phyloP scores from a whole-genome alignment of 176 grass and related monocot species.

The Sorghum bicolor region Sorghum_bicolor_NCBIv3 NC_012878.2:3906501-3907000 shows the following conservation, averaged over 20 bases:
- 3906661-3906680: neutral
- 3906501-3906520: slow-evolving; percentile 21
- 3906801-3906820: neutral
- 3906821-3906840: neutral
- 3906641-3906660: neutral
- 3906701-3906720: neutral
- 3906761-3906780: neutral
- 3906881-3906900: neutral
- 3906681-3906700: neutral
- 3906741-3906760: neutral
- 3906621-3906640: neutral
- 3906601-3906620: neutral
- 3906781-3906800: neutral
- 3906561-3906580: slow-evolving; percentile 2
- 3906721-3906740: neutral
- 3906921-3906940: neutral
- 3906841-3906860: neutral
- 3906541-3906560: neutral
- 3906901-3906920: neutral
- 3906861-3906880: neutral
- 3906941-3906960: neutral
- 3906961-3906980: neutral
- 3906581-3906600: neutral
- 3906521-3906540: slow-evolving; percentile 14
- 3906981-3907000: neutral